Conservation (phyloP, 2,329 filamentous ascomycete genomes). For the Aureobasidium sp. region DNA sequence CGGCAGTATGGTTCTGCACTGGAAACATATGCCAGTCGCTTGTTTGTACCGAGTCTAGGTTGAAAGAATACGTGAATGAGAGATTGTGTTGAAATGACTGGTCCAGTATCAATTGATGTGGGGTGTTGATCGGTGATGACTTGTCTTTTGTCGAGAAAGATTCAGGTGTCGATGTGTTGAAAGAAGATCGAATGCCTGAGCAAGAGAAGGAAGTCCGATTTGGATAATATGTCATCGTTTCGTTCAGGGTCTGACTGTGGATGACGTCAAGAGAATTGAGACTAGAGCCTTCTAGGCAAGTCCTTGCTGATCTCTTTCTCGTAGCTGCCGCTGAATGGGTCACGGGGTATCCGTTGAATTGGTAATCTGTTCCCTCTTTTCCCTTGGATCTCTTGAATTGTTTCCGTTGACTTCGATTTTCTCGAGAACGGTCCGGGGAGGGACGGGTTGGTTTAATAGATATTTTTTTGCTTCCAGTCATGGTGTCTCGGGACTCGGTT, state of each 20-base stretch:
- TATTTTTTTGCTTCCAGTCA: neutral
- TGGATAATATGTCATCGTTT: neutral
- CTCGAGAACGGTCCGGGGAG: neutral
- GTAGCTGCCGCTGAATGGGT: neutral
- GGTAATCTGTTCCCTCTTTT: neutral
- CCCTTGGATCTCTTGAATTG: neutral
- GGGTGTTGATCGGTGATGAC: neutral
- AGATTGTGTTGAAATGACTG: neutral
- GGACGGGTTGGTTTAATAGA: neutral
- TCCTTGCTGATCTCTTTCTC: neutral
- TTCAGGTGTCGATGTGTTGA: neutral
- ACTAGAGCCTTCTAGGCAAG: neutral
- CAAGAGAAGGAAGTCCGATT: slow-evolving; percentile 3
- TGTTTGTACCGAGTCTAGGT: neutral
- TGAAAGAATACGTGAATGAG: neutral
- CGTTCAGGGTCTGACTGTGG: neutral
- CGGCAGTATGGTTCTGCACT: neutral
- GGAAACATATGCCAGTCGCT: slow-evolving; percentile 9
- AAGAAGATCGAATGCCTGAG: slow-evolving; percentile 2
- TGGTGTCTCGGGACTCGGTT: neutral
- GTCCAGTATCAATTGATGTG: neutral
- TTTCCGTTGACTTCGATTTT: neutral
- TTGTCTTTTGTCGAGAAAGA: neutral
- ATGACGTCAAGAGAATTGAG: neutral
- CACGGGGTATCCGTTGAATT: slow-evolving; percentile 8